A percentile compares a stretch with the other conserved stretches of the same genome.
phyloP scores from a whole-genome alignment of 2,329 filamentous ascomycete species.

The Colletotrichum navitas region DNA sequence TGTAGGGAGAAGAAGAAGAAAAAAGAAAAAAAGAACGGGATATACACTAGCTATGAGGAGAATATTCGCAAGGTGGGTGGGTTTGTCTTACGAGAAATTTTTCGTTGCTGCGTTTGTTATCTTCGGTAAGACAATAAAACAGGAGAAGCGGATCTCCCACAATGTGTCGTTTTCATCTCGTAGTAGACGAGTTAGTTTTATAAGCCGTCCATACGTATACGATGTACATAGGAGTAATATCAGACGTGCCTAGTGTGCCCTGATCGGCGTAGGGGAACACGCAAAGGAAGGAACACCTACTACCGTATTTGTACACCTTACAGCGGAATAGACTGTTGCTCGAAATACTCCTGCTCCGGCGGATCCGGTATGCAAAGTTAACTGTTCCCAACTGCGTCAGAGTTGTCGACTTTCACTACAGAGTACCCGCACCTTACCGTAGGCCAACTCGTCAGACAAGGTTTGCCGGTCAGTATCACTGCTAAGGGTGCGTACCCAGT shows the following conservation, averaged over 20 bases:
- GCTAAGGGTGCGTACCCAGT: constrained; percentile 23
- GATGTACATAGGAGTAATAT: not conserved
- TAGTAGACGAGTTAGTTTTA: constrained; percentile 5
- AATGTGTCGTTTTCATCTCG: not conserved
- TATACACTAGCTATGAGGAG: not conserved
- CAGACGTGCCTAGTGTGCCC: not conserved
- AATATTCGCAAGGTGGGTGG: not conserved
- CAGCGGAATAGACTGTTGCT: not conserved
- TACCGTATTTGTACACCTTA: not conserved
- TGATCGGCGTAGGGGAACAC: not conserved
- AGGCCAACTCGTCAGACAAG: constrained; percentile 25
- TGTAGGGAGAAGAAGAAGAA: not conserved
- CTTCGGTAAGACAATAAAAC: not conserved
- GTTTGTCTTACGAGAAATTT: constrained; percentile 2
- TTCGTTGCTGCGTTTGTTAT: not conserved
- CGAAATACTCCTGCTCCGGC: constrained; percentile 22
- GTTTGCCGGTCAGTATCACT: constrained; percentile 19
- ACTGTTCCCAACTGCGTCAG: constrained; percentile 20
- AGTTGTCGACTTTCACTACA: constrained; percentile 1
- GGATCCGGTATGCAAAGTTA: constrained; percentile 23
- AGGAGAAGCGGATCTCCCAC: not conserved
- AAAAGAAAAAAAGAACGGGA: not conserved
- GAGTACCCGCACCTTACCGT: not conserved
- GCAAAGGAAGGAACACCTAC: not conserved
- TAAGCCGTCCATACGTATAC: not conserved